phyloP scores from a whole-genome alignment of 306 rosid species.

The Hippophae tibetana region DNA sequence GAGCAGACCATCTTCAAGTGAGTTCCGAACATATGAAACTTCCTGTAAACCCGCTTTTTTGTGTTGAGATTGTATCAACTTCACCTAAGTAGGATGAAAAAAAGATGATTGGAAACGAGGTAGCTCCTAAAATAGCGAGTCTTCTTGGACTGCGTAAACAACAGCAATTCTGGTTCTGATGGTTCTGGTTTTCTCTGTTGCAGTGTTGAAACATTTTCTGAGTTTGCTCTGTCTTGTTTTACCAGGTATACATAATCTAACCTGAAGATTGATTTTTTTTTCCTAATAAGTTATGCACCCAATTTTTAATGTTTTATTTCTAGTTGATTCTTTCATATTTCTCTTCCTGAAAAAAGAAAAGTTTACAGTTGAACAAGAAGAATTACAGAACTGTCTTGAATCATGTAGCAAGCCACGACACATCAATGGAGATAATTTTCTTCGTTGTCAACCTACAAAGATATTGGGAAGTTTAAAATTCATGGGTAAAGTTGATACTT shows the following conservation, averaged over 20 bases:
- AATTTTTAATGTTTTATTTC: conserved; percentile 1
- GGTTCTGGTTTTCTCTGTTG: too few relatives aligned
- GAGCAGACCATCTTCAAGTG: conserved; percentile 57
- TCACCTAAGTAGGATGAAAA: conserved; percentile 36
- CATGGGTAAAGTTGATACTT: conserved; percentile 3
- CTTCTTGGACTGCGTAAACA: conserved; percentile 21
- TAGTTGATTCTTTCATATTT: conserved; percentile 11
- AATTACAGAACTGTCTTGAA: conserved; percentile 10
- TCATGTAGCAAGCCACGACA: conserved; percentile 14
- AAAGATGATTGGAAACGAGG: conserved; percentile 17
- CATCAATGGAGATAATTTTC: conserved; percentile 15
- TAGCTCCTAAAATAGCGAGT: conserved; percentile 10
- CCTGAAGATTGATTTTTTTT: conserved; percentile 11
- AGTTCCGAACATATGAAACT: conserved; percentile 36
- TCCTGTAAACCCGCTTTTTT: conserved; percentile 35
- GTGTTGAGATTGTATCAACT: conserved; percentile 26
- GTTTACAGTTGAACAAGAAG: conserved; percentile 9
- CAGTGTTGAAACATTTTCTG: conserved; percentile 13
- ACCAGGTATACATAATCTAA: conserved; percentile 13
- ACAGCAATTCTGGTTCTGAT: conserved; percentile 14
- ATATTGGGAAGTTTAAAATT: conserved; percentile 9
- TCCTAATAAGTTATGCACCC: conserved; percentile 2
- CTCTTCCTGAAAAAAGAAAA: not conserved
- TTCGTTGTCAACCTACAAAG: conserved; percentile 12
- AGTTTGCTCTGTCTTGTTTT: not conserved